These are phyloP conservation scores for Mariannaea sp. DNA, from an alignment of 2,329 filamentous ascomycete species.

Conservation along the genomic window DNA sequence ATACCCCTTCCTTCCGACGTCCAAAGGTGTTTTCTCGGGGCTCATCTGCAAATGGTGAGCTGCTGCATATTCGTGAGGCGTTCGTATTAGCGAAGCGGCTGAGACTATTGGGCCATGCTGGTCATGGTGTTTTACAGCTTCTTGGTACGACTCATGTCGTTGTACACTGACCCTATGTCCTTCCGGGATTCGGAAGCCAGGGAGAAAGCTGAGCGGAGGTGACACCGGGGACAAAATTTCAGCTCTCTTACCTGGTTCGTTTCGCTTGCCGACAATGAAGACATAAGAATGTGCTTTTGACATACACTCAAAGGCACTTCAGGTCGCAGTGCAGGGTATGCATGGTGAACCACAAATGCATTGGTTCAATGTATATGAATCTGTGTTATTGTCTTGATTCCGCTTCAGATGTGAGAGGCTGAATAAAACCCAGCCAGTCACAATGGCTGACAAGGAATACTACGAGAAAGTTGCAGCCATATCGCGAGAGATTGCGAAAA, in stretches of 20 bases:
- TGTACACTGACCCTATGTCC: neutral
- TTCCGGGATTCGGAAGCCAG: constrained; percentile 19
- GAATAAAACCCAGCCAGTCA: constrained; percentile 16
- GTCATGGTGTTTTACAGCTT: neutral
- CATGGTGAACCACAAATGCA: constrained; percentile 4
- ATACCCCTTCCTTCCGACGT: constrained; percentile 19
- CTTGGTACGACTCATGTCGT: neutral
- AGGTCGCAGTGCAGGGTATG: constrained; percentile 1
- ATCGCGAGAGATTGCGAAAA: constrained; percentile 14
- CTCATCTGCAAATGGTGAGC: constrained; percentile 1
- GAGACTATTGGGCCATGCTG: neutral
- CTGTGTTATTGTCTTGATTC: neutral
- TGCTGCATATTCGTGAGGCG: constrained; percentile 15
- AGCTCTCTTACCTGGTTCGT: constrained; percentile 2
- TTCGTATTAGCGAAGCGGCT: constrained; percentile 4
- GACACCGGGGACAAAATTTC: neutral
- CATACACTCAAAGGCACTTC: neutral
- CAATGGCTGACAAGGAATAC: constrained; percentile 9
- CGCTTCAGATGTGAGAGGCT: neutral
- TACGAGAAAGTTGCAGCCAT: constrained; percentile 14
- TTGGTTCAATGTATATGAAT: constrained; percentile 8
- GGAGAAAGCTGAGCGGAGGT: neutral
- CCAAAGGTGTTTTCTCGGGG: neutral
- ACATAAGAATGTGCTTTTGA: constrained; percentile 2
- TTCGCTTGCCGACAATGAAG: constrained; percentile 6